phyloP scores from a whole-genome alignment of 768 basidiomycete genomes.

The Suillus americanus region DNA sequence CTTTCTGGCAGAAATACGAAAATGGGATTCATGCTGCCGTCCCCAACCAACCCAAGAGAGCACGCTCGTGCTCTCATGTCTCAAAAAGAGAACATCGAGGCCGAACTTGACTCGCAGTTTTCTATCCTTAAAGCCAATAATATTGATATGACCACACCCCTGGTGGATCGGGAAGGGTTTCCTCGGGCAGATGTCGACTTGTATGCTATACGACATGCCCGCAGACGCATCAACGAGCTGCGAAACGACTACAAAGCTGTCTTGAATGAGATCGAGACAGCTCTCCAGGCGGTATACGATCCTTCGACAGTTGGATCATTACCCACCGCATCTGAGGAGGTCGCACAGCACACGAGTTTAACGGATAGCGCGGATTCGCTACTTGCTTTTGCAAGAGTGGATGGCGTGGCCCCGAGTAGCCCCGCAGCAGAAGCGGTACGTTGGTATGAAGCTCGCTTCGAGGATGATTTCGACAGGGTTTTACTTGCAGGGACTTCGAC shows the following conservation, averaged over 20 bases:
- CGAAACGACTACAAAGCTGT: slow-evolving; percentile 73
- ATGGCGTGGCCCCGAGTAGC: slow-evolving; percentile 75
- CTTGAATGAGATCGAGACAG: slow-evolving; percentile 65
- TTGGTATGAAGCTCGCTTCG: slow-evolving; percentile 15
- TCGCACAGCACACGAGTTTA: neutral
- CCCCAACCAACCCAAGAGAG: slow-evolving; percentile 47
- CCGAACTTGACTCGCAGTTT: slow-evolving; percentile 62
- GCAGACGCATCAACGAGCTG: slow-evolving; percentile 76
- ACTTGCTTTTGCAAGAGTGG: slow-evolving; percentile 76
- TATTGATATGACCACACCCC: slow-evolving; percentile 65
- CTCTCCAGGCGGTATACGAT: slow-evolving; percentile 70
- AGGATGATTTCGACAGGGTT: slow-evolving; percentile 2
- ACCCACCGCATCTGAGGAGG: slow-evolving; percentile 22
- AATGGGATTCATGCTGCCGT: slow-evolving; percentile 50
- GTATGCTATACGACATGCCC: slow-evolving; percentile 72
- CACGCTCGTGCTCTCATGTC: slow-evolving; percentile 64
- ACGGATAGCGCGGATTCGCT: slow-evolving; percentile 16
- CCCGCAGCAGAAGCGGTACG: slow-evolving; percentile 83
- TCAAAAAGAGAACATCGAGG: slow-evolving; percentile 71
- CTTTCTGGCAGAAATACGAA: neutral
- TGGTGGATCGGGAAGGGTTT: slow-evolving; percentile 87
- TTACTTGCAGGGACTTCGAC: slow-evolving; percentile 56
- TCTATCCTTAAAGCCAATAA: slow-evolving; percentile 63
- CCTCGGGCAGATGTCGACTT: slow-evolving; percentile 87
- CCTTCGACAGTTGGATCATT: slow-evolving; percentile 25